phyloP scores from a whole-genome alignment of 345 rosid genomes.

The Camelina sativa region DNA sequence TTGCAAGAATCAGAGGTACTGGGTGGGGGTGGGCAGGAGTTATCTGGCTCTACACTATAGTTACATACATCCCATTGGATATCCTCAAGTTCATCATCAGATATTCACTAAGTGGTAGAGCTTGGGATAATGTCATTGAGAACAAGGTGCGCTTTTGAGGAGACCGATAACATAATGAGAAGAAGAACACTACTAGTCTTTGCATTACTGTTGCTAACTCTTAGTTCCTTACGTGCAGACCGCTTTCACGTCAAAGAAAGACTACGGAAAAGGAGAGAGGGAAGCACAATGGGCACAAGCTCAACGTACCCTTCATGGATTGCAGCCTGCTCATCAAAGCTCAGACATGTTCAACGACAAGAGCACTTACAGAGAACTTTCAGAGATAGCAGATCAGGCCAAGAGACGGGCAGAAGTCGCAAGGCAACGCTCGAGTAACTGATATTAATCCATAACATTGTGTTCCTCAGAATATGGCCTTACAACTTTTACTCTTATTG shows the following conservation, averaged over 20 bases:
- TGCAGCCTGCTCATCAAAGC: slow-evolving; percentile 58
- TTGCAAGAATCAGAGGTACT: slow-evolving; percentile 67
- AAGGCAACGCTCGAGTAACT: slow-evolving; percentile 51
- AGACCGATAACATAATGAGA: not conserved
- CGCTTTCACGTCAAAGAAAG: slow-evolving; percentile 90
- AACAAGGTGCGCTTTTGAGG: slow-evolving; percentile 53
- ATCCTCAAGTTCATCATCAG: slow-evolving; percentile 72
- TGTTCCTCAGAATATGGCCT: slow-evolving; percentile 23
- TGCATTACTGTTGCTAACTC: slow-evolving; percentile 4
- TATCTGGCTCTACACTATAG: slow-evolving; percentile 82
- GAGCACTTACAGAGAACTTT: slow-evolving; percentile 67
- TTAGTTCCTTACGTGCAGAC: slow-evolving; percentile 50
- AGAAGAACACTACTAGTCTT: slow-evolving; percentile 8
- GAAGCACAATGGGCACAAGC: slow-evolving; percentile 94
- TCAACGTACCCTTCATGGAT: slow-evolving; percentile 85
- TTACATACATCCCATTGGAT: slow-evolving; percentile 79
- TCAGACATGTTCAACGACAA: slow-evolving; percentile 58
- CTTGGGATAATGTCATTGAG: slow-evolving; percentile 80
- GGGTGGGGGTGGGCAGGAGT: slow-evolving; percentile 99
- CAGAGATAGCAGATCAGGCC: slow-evolving; percentile 93
- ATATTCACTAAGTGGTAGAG: slow-evolving; percentile 75
- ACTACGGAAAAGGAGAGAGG: slow-evolving; percentile 78
- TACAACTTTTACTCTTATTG: not conserved
- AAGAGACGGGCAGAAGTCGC: slow-evolving; percentile 92
- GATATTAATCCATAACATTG: not conserved